Percentiles rank a stretch among this genome's conserved stretches.
Conservation (phyloP, 176 grass and related monocot species). For the Paspalum vaginatum region DNA sequence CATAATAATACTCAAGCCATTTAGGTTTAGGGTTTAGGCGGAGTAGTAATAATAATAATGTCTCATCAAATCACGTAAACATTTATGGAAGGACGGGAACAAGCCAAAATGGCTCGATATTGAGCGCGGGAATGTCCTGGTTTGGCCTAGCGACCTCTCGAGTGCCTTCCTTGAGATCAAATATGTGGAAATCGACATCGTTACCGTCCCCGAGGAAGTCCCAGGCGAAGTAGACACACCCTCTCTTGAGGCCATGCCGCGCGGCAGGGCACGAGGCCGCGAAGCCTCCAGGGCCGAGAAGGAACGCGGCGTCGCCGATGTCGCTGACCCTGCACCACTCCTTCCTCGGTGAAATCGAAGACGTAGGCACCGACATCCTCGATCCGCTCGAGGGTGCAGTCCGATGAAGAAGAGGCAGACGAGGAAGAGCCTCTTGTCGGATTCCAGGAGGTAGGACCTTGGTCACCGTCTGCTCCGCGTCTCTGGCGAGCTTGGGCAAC, state of each 20-base stretch:
- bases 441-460: not conserved
- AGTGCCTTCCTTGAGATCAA: constrained; percentile 18
- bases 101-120: not conserved
- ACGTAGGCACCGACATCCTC: not conserved
- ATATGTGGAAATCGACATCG: not conserved
- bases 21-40: no score
- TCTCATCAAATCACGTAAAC: no score
- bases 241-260: not conserved
- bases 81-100: not conserved
- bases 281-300: not conserved
- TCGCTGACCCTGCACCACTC: not conserved
- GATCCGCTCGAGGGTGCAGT: not conserved
- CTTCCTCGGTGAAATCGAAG: not conserved
- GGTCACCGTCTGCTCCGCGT: not conserved
- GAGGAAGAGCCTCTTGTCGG: not conserved
- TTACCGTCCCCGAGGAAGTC: not conserved
- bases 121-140: not conserved
- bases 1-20: no score
- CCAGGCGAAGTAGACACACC: not conserved
- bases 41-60: no score
- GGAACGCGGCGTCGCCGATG: not conserved
- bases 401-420: not conserved
- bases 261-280: not conserved
- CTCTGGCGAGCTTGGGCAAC: not conserved
- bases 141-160: not conserved